These are phyloP conservation scores for Citrullus colocynthis DNA, from an alignment of 306 rosid genomes.

Conservation along the genomic window DNA sequence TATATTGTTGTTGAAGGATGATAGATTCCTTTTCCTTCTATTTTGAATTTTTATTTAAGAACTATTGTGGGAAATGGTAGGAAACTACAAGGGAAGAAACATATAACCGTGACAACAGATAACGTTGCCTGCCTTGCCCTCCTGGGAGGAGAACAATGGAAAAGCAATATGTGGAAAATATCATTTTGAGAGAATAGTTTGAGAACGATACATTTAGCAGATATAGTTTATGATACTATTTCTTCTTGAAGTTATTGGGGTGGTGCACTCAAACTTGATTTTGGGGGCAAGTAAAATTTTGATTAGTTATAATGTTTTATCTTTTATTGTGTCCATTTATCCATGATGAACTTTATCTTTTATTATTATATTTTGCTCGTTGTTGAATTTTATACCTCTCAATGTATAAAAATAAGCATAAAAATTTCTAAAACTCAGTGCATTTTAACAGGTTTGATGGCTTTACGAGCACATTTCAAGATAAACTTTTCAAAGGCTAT, in stretches of 20 bases:
- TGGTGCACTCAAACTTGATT: background rate
- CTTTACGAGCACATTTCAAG: constrained; percentile 97
- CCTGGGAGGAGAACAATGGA: background rate
- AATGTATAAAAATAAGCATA: background rate
- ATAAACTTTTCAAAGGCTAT: constrained; percentile 87
- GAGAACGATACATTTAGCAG: background rate
- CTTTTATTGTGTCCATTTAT: no score
- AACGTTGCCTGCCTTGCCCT: background rate
- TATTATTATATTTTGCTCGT: background rate
- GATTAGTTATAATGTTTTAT: background rate
- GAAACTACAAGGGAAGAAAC: background rate
- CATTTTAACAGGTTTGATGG: constrained; percentile 57
- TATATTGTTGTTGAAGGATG: background rate
- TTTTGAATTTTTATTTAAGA: background rate
- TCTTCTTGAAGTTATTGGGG: background rate
- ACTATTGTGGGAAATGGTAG: background rate
- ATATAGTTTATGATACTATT: background rate
- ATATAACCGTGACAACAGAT: background rate
- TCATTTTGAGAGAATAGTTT: background rate
- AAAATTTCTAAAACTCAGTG: background rate
- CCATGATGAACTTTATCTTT: background rate
- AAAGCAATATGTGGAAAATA: background rate
- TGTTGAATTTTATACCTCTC: background rate
- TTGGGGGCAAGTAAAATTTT: background rate
- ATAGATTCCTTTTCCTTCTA: background rate